Evolutionary conservation across 2,329 filamentous ascomycete species (phyloP), one percentile per base, ranked within the genome.

Genomic region (Monilinia fructicola): DNA sequence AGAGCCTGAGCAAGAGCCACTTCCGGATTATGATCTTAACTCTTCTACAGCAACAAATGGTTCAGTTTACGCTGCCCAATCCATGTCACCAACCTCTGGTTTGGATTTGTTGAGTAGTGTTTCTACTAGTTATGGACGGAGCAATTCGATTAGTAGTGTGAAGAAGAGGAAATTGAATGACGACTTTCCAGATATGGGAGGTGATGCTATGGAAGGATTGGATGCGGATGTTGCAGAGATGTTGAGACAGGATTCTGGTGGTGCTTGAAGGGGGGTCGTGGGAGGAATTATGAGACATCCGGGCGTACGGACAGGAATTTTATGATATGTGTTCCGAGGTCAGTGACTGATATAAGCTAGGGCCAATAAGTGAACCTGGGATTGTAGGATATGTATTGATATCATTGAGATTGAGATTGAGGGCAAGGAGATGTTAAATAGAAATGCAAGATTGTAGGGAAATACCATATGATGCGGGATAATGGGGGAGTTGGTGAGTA

Each of bases 191-290:
- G 78, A 80, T 53, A 74, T 80, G 62, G 78, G 76, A 12, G 84
- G 83, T 53, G 81, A 84, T 71, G 82, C 81, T 38, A 81, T 84
- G 78, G 77, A 78, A 67, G 85, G 83, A 26, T 78, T 89, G 70
- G 87, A 89, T 74, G 84, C 82, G 10, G 85, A 88, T 75, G 82
- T 89, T 58, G 84, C 84, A 12, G 84, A 85, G 68, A 79, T 89
- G 76, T 76, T 87, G 70, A 80, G 82, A 52, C 67, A 70, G 58
- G 73, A 71, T 68, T 71, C 64, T 67, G 65, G 61, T 5, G 55
- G 35, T 54, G 38, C 64, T 54, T 64, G n/a, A 56, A 18, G 7
- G 21, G 38, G 9, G 0, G 7, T 28, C 7, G 3, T 28, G 10
- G n/a, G 18, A 7, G n/a, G 21, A 5, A 3, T 21, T 18, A 7